Evolutionary conservation across 768 basidiomycete species (phyloP), one percentile per base, ranked within the genome.

Genomic region (Mycena latifolia): DNA sequence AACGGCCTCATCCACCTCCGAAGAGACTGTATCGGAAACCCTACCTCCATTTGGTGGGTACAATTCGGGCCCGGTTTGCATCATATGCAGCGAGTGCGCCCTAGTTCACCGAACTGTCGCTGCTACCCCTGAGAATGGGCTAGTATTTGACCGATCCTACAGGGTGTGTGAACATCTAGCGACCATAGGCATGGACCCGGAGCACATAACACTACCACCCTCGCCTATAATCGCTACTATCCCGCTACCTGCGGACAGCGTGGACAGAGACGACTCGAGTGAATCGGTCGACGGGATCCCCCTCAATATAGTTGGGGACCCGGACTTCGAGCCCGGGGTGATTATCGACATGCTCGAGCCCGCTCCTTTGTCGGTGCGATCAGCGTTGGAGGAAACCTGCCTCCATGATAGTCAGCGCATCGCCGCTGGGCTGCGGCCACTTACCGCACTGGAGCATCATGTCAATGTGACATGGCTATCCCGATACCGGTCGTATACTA

Each of bases 141-240:
- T 61, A 24, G 11, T 14, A 6, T 12, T 14, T 11, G 52, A 54
- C n/a, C n/a, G 31, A 6, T 15, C 20, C 1, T 61, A 61, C 24
- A 33, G 41, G 0, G 60, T 61, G 0, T 61, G 60, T 17, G 51
- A 53, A 17, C 60, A 61, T 22, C 24, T 61, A 2, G 60, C 60
- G 2, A 2, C 25, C 22, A n/a, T 61, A 2, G 60, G 60, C 0
- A 2, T 51, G n/a, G 25, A 25, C 24, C 25, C 28, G 12, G 6
- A 35, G 2, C 25, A 39, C 11, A 2, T n/a, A 24, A 25, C 41
- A 4, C 20, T 22, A 18, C 56, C 18, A 3, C 8, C 5, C 15
- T 17, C 48, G 11, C 48, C n/a, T n/a, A n/a, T n/a, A n/a, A n/a
- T n/a, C n/a, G n/a, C n/a, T n/a, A n/a, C n/a, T n/a, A n/a, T n/a